Evolutionary conservation across 352 stramenopile species (phyloP), one percentile per base, ranked within the genome.

Genomic region (Aphanomyces stellatus): DNA sequence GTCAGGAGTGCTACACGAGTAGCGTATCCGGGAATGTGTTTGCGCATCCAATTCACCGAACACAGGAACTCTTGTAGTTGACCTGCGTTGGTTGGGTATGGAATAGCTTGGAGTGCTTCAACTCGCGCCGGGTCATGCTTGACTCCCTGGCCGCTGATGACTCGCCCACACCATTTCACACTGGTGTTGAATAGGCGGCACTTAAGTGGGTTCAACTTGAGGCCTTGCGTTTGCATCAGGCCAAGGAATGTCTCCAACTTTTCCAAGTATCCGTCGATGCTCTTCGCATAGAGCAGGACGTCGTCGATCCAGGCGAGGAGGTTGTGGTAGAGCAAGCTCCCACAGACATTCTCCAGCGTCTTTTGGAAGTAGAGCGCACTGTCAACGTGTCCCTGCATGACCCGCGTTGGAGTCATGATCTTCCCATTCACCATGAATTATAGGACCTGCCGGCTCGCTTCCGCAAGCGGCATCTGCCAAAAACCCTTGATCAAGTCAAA

Each of bases 261-360:
- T 0, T 51, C 31, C 1, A 76, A 15, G 37, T 74, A 78, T 8
- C 40, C 72, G 19, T 73, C 70, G 11, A 74, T 64, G 34, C 70
- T 51, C 0, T 48, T 37, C 22, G 69, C 66, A 40, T 72, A 74
- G 11, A 79, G 22, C 5, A 81, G 51, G 1, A 81, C 24, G 37
- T 77, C 63, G 27, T 77, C 71, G 31, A 77, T 74, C 65, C 72
- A 81, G 0, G 73, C 55, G 13, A 81, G 22, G 13, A 77, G 30
- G 22, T 66, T n/a, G 17, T 72, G 55, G 55, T 72, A 66, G 1
- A 72, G 40, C 27, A 71, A 25, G 30, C 28, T 19, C 46, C 48
- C 25, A n/a, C 42, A 19, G 33, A 65, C 28, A 53, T 22, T n/a
- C 7, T n/a, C 7, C 51, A 46, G 13, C 13, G 2, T 46, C 15